Evolutionary conservation across 1,284 basidiomycete genomes (phyloP), one percentile per base, ranked within the genome.

Genomic region (Crucibulum cyathiforme): DNA sequence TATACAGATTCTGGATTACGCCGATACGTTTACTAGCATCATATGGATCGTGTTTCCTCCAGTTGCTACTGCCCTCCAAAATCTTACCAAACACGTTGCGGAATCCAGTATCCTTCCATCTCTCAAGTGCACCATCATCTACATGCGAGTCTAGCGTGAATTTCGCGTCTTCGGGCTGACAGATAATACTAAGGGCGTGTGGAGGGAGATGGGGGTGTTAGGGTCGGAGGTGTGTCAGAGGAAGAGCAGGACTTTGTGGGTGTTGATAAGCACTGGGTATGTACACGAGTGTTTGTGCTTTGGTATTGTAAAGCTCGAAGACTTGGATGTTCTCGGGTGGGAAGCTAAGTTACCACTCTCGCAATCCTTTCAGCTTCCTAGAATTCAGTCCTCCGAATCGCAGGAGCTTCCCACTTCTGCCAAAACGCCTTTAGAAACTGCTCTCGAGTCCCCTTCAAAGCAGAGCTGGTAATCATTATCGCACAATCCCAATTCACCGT

Each of bases 91-190:
- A 94, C 24, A 86, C 87, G 1, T 65, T 68, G n/a, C 88, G 77
- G 68, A 88, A 91, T 1, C 71, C 75, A 0, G 78, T 73, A 70
- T 94, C 92, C 72, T 94, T 92, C 92, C 93, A 94, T 0, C 90
- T 76, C 73, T 95, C 92, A 7, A 93, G 77, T 5, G 85, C 83
- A 0, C 92, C 92, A 0, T 89, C 89, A 68, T 95, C 93, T 51
- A 92, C 81, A 67, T 95, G 92, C 5, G 92, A 87, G 0, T 89
- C 90, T 4, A 94, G 76, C 0, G 79, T 75, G 62, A 86, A 85
- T 46, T 82, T 80, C 8, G 79, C 74, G 64, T 92, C 91, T 0
- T 93, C 92, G 0, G 92, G 91, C 37, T 82, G 82, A 6, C 93
- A 82, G 48, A 95, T 90, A 1, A 95, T 1, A 85, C 84, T 19